Percentiles rank a stretch among this genome's conserved stretches.
Conservation (phyloP, 192 early-diverging fungal genomes). For the Coemansia sp. region DNA sequence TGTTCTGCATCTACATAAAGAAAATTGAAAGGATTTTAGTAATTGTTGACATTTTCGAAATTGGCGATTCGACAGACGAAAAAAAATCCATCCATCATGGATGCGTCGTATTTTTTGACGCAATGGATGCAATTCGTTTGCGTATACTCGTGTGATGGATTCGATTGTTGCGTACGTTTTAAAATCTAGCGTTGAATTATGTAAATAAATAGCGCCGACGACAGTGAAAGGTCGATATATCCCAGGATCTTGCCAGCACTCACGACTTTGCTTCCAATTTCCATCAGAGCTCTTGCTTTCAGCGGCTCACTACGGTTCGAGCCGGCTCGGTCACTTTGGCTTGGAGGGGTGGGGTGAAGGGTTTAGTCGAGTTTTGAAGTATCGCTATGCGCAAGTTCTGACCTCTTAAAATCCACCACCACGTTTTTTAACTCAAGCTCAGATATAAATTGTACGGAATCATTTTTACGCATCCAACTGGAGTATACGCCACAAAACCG, state of each 20-base stretch:
- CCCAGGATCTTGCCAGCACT: not conserved
- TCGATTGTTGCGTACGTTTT: slow-evolving; percentile 7
- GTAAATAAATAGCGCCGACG: not conserved
- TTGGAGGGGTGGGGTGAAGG: not conserved
- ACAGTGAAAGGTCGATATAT: slow-evolving; percentile 1
- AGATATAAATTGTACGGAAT: slow-evolving; percentile 2
- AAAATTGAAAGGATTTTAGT: not conserved
- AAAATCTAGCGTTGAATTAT: slow-evolving; percentile 2
- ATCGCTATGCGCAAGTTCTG: not conserved
- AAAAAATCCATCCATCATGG: not conserved
- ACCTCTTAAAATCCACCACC: not conserved
- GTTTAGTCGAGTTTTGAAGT: not conserved
- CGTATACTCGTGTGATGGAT: slow-evolving; percentile 7
- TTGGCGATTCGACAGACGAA: not conserved
- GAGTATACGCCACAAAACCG: not conserved
- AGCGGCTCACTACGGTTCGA: not conserved
- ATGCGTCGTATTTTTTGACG: not conserved
- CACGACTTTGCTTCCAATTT: not conserved
- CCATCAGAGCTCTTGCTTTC: not conserved
- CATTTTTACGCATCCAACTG: not conserved
- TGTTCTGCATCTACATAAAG: slow-evolving; percentile 80
- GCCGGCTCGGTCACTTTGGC: not conserved
- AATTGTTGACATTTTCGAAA: not conserved
- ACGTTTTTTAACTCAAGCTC: slow-evolving; percentile 3
- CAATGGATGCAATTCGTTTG: not conserved